Evolutionary conservation across 2,329 filamentous ascomycete species (phyloP).

Genomic region (Monosporascus sp.): DNA sequence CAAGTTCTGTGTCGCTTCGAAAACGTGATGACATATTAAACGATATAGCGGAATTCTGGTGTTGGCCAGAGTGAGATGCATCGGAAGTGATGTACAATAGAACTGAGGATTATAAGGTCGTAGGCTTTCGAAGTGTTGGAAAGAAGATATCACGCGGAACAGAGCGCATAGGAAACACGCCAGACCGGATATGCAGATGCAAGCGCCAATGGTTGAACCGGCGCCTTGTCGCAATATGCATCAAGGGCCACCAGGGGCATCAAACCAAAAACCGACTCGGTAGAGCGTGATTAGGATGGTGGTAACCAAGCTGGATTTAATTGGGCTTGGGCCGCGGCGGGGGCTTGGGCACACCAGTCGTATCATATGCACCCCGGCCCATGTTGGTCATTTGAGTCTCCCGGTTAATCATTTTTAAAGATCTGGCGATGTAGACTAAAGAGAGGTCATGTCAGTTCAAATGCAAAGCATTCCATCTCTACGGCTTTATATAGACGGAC

Average conservation of each 20-base stretch:
- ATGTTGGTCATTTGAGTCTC: constrained; percentile 28
- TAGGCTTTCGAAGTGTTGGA: constrained; percentile 1
- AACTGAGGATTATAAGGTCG: constrained; percentile 17
- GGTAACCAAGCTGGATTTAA: constrained; percentile 15
- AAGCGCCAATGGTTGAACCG: too few species aligned
- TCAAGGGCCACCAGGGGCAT: too few species aligned
- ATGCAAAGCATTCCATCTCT: not conserved
- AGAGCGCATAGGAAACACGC: not conserved
- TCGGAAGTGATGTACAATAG: constrained; percentile 27
- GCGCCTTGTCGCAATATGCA: too few species aligned
- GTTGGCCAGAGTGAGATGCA: constrained; percentile 13
- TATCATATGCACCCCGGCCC: constrained; percentile 31
- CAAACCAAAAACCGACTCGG: too few species aligned
- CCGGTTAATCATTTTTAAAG: constrained; percentile 23
- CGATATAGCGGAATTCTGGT: constrained; percentile 20
- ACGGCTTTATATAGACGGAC: constrained; percentile 8
- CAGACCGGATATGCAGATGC: too few species aligned
- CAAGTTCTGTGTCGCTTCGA: constrained; percentile 7
- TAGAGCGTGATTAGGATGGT: too few species aligned
- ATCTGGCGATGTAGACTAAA: constrained; percentile 1
- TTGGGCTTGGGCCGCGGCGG: constrained; percentile 27
- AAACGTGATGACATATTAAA: constrained; percentile 24
- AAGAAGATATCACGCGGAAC: not conserved
- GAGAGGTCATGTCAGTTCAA: constrained; percentile 12
- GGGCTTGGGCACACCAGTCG: constrained; percentile 30